phyloP scores from a whole-genome alignment of 257 asterid species.

The Hygrophila difformis region DNA sequence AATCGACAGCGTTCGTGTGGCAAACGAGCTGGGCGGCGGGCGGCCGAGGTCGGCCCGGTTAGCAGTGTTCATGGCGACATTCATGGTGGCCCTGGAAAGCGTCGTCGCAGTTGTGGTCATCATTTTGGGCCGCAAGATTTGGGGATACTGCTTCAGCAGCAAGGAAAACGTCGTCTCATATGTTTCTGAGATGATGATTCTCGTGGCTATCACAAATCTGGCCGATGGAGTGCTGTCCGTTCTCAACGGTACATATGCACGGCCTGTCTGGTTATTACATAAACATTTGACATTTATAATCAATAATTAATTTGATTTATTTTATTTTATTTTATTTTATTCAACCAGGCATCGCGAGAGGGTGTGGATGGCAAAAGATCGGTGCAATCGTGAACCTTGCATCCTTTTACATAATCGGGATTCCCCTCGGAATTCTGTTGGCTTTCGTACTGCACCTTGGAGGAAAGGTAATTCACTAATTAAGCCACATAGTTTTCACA shows the following conservation, averaged over 20 bases:
- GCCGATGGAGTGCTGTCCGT: conserved; percentile 51
- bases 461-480: conserved; percentile 39
- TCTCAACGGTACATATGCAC: conserved; percentile 26
- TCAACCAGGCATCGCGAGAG: conserved; percentile 46
- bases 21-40: conserved; percentile 67
- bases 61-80: conserved; percentile 40
- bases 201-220: conserved; percentile 39
- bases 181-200: conserved; percentile 46
- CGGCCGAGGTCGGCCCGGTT: conserved; percentile 45
- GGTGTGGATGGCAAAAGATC: conserved; percentile 77
- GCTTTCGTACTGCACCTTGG: conserved; percentile 51
- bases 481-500: not conserved
- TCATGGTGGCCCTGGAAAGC: conserved; percentile 44
- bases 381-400: conserved; percentile 59
- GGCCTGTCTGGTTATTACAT: too few relatives aligned
- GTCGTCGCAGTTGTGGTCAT: conserved; percentile 34
- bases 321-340: not conserved
- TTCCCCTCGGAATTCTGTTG: conserved; percentile 41
- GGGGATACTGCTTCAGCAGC: conserved; percentile 61
- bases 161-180: conserved; percentile 37
- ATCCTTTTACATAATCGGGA: conserved; percentile 52
- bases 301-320: not conserved
- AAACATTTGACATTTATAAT: not conserved
- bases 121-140: conserved; percentile 33
- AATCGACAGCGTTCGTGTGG: conserved; percentile 42